Conservation (phyloP, 495 filamentous ascomycete genomes). For the Trichocladium uniseriatum region DNA sequence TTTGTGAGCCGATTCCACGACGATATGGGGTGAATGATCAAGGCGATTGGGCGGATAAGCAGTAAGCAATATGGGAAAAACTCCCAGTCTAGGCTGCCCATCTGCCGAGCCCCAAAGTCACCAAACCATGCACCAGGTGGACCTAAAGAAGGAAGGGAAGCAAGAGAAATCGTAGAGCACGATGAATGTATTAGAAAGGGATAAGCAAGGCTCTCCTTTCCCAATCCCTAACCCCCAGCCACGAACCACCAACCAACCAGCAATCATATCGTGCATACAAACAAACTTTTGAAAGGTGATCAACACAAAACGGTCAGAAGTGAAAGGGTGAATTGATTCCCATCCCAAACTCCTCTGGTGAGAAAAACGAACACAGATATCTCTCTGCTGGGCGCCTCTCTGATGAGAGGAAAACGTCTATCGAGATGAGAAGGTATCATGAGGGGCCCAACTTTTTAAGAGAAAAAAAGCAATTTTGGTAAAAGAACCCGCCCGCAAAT, state of each 20-base stretch:
- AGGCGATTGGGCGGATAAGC: too few relatives aligned
- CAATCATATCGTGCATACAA: not conserved
- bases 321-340: not conserved
- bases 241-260: not conserved
- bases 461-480: conserved; percentile 22
- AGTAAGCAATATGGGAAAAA: too few relatives aligned
- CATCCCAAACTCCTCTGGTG: conserved; percentile 2
- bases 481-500: conserved; percentile 26
- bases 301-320: not conserved
- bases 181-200: conserved; percentile 15
- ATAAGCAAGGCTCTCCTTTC: conserved; percentile 8
- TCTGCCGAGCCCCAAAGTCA: too few relatives aligned
- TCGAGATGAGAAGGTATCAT: conserved; percentile 26
- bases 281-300: not conserved
- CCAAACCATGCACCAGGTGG: too few relatives aligned
- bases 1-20: too few relatives aligned
- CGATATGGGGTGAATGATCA: too few relatives aligned
- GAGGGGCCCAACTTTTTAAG: conserved; percentile 11
- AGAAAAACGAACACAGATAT: conserved; percentile 1
- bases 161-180: not conserved
- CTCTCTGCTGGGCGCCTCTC: conserved; percentile 3
- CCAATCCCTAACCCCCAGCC: not conserved
- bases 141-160: conserved; percentile 3
- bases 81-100: too few relatives aligned
- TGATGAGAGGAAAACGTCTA: conserved; percentile 14